These are phyloP conservation scores for Lecanicillium sp. DNA, from an alignment of 2,329 filamentous ascomycete species.

Conservation along the genomic window DNA sequence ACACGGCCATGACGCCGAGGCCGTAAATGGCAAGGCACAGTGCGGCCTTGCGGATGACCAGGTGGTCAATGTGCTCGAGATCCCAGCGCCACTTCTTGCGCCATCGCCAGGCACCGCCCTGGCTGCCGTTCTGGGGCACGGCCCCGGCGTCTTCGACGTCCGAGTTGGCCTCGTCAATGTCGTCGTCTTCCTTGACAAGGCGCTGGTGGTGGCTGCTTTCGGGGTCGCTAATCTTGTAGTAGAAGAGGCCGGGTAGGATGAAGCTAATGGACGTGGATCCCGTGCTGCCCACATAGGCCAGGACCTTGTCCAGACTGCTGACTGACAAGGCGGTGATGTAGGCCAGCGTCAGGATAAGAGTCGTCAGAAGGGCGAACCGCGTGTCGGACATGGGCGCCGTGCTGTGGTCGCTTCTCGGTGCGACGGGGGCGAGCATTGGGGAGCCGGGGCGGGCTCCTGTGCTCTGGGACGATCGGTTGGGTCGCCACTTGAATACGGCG, in stretches of 20 bases:
- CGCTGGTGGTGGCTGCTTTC: slow-evolving; percentile 81
- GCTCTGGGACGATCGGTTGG: slow-evolving; percentile 36
- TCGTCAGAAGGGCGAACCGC: slow-evolving; percentile 85
- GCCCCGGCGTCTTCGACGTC: slow-evolving; percentile 41
- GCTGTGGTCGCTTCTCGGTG: slow-evolving; percentile 41
- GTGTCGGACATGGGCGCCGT: slow-evolving; percentile 69
- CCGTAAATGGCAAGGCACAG: slow-evolving; percentile 78
- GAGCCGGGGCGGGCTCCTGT: slow-evolving; percentile 30
- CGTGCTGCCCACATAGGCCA: slow-evolving; percentile 92
- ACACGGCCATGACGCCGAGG: slow-evolving; percentile 79
- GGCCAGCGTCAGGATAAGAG: slow-evolving; percentile 71
- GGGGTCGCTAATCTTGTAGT: slow-evolving; percentile 94
- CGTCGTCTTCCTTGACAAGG: slow-evolving; percentile 85
- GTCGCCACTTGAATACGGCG: slow-evolving; percentile 89
- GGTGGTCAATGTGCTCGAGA: slow-evolving; percentile 55
- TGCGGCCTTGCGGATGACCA: slow-evolving; percentile 62
- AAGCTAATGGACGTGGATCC: slow-evolving; percentile 95
- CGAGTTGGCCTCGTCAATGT: slow-evolving; percentile 54
- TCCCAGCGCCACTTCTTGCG: slow-evolving; percentile 52
- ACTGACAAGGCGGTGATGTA: slow-evolving; percentile 90
- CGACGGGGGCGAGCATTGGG: slow-evolving; percentile 30
- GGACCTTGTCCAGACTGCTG: slow-evolving; percentile 77
- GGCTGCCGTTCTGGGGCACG: slow-evolving; percentile 37
- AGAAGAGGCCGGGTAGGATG: slow-evolving; percentile 91
- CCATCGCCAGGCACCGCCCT: slow-evolving; percentile 39